phyloP scores from a whole-genome alignment of 768 basidiomycete genomes.

The Cubamyces sp. region DNA sequence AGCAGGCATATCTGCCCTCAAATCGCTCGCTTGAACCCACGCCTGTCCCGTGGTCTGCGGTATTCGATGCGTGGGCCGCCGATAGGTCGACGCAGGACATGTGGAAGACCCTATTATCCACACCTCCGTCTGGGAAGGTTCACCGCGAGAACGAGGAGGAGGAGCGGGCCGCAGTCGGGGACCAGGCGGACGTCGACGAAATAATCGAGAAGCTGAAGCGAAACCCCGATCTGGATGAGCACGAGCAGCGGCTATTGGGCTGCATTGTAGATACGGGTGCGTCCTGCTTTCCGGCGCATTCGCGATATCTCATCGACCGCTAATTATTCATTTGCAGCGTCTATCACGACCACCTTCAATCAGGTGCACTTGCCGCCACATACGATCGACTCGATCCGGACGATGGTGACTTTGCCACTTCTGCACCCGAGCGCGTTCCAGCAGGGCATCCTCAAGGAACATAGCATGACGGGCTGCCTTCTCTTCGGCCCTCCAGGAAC shows the following conservation, averaged over 20 bases:
- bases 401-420: constrained; percentile 87
- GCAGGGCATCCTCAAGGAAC: constrained; percentile 87
- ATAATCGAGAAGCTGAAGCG: constrained; percentile 78
- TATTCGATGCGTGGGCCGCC: constrained; percentile 67
- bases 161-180: constrained; percentile 44
- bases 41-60: constrained; percentile 65
- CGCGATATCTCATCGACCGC: constrained; percentile 17
- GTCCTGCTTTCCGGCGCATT: constrained; percentile 25
- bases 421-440: constrained; percentile 87
- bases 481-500: constrained; percentile 92
- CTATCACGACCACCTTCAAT: constrained; percentile 81
- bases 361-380: constrained; percentile 88
- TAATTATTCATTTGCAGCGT: constrained; percentile 43
- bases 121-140: constrained; percentile 45
- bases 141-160: constrained; percentile 26
- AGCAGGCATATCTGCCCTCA: constrained; percentile 30
- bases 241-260: constrained; percentile 78
- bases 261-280: constrained; percentile 86
- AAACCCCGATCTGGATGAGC: constrained; percentile 74
- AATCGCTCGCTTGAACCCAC: constrained; percentile 57
- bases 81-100: constrained; percentile 53
- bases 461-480: constrained; percentile 89
- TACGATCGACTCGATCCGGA: constrained; percentile 91
- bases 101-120: constrained; percentile 66
- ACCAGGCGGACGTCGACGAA: constrained; percentile 53